Evolutionary conservation across 768 basidiomycete genomes (phyloP).

Genomic region (Trametes maxima): DNA sequence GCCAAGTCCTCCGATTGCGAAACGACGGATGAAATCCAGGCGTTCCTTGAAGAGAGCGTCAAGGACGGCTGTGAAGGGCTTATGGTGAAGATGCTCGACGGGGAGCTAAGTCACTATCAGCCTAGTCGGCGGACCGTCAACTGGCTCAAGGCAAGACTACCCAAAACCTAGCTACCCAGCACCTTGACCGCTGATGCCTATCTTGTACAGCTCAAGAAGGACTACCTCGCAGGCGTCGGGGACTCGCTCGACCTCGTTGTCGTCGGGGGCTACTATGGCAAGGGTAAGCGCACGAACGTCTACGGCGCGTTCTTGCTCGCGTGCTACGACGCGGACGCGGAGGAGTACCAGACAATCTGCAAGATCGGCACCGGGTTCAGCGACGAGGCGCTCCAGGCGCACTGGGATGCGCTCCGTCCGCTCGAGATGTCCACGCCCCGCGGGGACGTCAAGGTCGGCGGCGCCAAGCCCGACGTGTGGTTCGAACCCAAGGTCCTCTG

Average conservation of each 20-base stretch:
- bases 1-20: conserved; percentile 90
- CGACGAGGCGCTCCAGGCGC: conserved; percentile 82
- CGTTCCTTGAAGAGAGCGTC: conserved; percentile 93
- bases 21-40: conserved; percentile 90
- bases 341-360: conserved; percentile 96
- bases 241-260: conserved; percentile 98
- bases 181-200: conserved; percentile 2
- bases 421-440: conserved; percentile 70
- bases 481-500: conserved; percentile 97
- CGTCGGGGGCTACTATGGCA: conserved; percentile 96
- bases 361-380: conserved; percentile 99
- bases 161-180: not conserved
- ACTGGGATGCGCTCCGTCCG: conserved; percentile 81
- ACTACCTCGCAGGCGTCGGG: conserved; percentile 94
- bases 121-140: conserved; percentile 95
- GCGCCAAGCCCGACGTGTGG: conserved; percentile 96
- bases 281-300: conserved; percentile 95
- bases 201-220: conserved; percentile 85
- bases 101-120: conserved; percentile 90
- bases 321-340: conserved; percentile 92
- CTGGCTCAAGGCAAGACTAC: conserved; percentile 86
- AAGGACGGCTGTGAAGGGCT: conserved; percentile 98
- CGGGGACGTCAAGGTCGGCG: conserved; percentile 86
- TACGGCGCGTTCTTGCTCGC: conserved; percentile 98
- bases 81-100: conserved; percentile 99